Percentiles rank a stretch among this genome's conserved stretches.
phyloP scores from a whole-genome alignment of 2,329 filamentous ascomycete genomes.

The Microsporum audouinii region DNA sequence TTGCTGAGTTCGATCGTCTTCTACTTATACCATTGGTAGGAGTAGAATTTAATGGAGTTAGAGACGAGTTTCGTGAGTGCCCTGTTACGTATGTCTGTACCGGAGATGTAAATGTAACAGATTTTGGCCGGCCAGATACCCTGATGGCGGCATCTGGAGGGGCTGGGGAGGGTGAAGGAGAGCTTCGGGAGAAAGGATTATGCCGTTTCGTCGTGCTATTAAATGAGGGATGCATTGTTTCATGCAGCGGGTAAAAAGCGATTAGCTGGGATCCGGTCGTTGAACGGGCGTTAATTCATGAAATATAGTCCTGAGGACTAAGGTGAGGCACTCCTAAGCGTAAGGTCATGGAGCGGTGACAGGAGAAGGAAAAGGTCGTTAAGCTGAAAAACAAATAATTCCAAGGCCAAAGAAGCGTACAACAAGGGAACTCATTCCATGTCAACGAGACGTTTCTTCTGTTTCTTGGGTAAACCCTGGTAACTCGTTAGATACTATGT shows the following conservation, averaged over 20 bases:
- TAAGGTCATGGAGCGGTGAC: neutral
- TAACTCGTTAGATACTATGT: neutral
- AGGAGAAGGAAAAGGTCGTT: neutral
- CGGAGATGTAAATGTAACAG: conserved; percentile 57
- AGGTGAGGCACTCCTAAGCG: neutral
- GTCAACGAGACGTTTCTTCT: neutral
- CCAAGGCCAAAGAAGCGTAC: neutral
- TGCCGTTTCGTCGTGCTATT: conserved; percentile 62
- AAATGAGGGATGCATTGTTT: conserved; percentile 44
- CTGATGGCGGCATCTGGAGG: conserved; percentile 26
- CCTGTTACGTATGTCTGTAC: conserved; percentile 33
- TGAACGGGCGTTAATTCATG: neutral
- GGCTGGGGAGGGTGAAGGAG: conserved; percentile 54
- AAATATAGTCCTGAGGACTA: neutral
- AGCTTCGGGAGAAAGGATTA: conserved; percentile 63
- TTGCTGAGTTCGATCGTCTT: conserved; percentile 51
- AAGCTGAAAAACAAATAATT: neutral
- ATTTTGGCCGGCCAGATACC: conserved; percentile 55
- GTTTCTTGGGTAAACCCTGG: neutral
- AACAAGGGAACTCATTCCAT: neutral
- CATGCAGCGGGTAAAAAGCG: neutral
- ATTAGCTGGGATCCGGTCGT: neutral
- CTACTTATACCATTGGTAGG: conserved; percentile 31
- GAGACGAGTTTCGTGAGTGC: conserved; percentile 61
- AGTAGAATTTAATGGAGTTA: conserved; percentile 43